Evolutionary conservation across 2,329 filamentous ascomycete genomes (phyloP), one percentile per base, ranked within the genome.

Genomic region (Penicillium sp.): DNA sequence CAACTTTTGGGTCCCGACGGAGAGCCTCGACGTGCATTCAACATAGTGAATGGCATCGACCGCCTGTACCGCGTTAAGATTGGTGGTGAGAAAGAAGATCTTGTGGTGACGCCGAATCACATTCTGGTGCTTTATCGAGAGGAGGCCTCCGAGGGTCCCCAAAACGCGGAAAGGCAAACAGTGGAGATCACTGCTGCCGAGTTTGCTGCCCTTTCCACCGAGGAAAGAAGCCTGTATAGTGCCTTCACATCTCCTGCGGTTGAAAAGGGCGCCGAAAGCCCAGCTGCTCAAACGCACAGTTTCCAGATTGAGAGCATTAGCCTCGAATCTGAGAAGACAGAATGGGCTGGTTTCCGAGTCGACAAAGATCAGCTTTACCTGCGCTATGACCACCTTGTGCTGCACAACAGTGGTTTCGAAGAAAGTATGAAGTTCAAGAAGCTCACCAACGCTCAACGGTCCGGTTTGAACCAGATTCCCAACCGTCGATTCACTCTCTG

Each of bases 401-500:
- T 81, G 49, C 75, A 81, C 69, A 79, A 53, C 67, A 78, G 75
- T 54, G 82, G 83, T 63, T 86, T 86, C 58, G 76, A 79, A 65
- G 77, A 78, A 45, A 58, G 59, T 0, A 97, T 99, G 94, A 96
- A 97, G 65, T 99, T 97, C 83, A 99, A 99, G 79, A 99, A 99
- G 76, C 81, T 99, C 59, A 99, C 94, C 0, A 99, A 99, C 68
- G 94, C 94, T 0, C 94, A 99, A 75, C 85, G 94, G 67, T 96
- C 91, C 21, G 94, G 94, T 91, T 77, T 99, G 31, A 97, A 97
- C 73, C 94, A 99, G 72, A 99, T 99, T 72, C 94, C 94, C 0
- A 99, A 99, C 73, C 91, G 94, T 85, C 91, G 94, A 1, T 99
- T 99, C 76, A 97, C 94, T 0, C 79, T 99, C 0, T 99, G 94